Evolutionary conservation across 192 early-diverging fungal genomes (phyloP), one percentile per base, ranked within the genome.

Genomic region (Linnemannia elongata): DNA sequence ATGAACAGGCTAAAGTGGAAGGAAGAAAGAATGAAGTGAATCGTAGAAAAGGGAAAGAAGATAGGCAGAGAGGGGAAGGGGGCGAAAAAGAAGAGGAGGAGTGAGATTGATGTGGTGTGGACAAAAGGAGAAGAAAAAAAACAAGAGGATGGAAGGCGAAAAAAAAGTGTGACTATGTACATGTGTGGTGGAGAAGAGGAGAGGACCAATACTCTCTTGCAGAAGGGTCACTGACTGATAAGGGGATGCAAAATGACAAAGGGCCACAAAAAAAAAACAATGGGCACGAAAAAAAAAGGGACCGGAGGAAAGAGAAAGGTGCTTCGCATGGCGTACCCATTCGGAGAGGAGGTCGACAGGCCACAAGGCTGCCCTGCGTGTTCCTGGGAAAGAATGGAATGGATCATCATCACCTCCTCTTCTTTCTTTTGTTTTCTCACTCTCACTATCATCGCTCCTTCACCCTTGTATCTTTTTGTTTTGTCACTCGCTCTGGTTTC

Each of bases 341-440:
- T 27, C 22, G 41, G 7, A 42, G 47, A 17, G 33, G 30, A 24
- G 35, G 44, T 45, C 44, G 44, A 39, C 33, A 33, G 15, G 47
- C 20, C 74, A 45, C 20, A 76, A 55, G 35, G 52, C 36, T 15
- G 18, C 35, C 41, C 27, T 6, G 30, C 8, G 33, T 55, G 39
- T 79, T 85, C 78, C 74, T 85, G 69, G 83, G 77, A 85, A 79
- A 76, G 78, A 85, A 55, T 80, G 69, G 83, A 85, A 85, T 78
- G 52, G 75, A 20, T 36, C 41, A 42, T 52, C 27, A 20, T 41
- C 6, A 4, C 20, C 39, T 45, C 8, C 33, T 68, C n/a, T 54
- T 60, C 13, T 24, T 13, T 39, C 30, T 13, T 13, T 45, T 13
- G 12, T 15, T 45, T 12, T 9, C 9, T 15, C 49, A 49, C 47